phyloP scores from a whole-genome alignment of 306 rosid species.

The Vigna nakashimae region DNA sequence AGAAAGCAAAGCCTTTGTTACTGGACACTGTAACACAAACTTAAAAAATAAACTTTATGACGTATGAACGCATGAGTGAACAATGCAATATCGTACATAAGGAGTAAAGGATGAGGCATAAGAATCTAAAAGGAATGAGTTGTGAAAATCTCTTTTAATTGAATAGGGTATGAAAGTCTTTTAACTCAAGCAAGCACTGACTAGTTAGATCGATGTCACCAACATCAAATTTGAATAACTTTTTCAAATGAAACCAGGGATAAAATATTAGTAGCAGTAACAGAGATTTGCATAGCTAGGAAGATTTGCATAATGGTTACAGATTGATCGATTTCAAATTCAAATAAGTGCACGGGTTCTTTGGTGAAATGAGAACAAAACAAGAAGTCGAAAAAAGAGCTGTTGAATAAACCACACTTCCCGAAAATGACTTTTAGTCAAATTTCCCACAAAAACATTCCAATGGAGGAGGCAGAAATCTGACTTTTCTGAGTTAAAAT shows the following conservation, averaged over 20 bases:
- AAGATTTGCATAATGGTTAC: background rate
- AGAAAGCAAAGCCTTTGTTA: background rate
- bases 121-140: background rate
- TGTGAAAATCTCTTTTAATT: background rate
- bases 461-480: too few species aligned
- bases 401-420: too few species aligned
- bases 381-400: background rate
- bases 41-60: background rate
- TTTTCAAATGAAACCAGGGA: background rate
- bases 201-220: too few species aligned
- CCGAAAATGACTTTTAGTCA: too few species aligned
- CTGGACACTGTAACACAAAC: constrained; percentile 32
- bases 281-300: background rate
- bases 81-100: background rate
- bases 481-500: too few species aligned
- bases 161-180: background rate
- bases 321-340: background rate
- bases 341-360: background rate
- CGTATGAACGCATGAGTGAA: background rate
- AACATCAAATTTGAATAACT: background rate
- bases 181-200: background rate
- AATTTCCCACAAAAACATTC: too few species aligned
- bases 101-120: background rate
- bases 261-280: background rate
- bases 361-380: constrained; percentile 3